Evolutionary conservation across 257 asterid species (phyloP), one percentile per base, ranked within the genome.

Genomic region (Asclepias syriaca): DNA sequence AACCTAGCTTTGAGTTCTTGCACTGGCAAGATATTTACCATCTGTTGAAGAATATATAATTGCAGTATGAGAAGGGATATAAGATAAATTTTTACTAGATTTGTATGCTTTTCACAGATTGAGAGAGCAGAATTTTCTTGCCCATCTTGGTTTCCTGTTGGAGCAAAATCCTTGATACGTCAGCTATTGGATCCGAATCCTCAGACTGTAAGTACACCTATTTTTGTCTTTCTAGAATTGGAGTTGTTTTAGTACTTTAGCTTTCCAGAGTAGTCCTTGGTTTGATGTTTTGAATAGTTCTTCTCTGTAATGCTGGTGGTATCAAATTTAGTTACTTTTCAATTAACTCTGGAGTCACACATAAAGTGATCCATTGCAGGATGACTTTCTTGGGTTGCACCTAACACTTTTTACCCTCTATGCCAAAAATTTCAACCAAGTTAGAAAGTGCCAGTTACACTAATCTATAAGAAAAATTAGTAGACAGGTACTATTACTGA

Each of bases 91-190:
- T 27, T 58, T 51, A 57, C 45, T 12, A 8, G 57, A 19, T 50
- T 13, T 60, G 27, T 39, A 14, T 53, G 53, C 69, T 77, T 51
- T 85, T 66, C 84, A 80, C 96, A 95, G 99, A 95, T 95, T 69
- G 98, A 92, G 69, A 90, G 77, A 84, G 97, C 99, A 34, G 86
- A 90, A 24, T 95, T 90, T 83, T 82, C 96, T 48, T 92, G 94
- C 82, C 98, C 99, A 15, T 84, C 97, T 56, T 92, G 94, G 96
- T 95, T 95, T 76, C 92, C 99, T 21, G 83, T 92, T 75, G 98
- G 98, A 83, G 99, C 97, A 22, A 95, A 85, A 82, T 88, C 98
- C 73, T 87, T 95, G 85, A 90, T 95, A 79, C 83, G 80, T 68
- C 87, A 85, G 76, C 88, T 90, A 78, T 82, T 95, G 76, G 97